Percentiles rank a stretch among this genome's conserved stretches.
phyloP scores from a whole-genome alignment of 257 asterid species.

The Solanum pimpinellifolium region DNA sequence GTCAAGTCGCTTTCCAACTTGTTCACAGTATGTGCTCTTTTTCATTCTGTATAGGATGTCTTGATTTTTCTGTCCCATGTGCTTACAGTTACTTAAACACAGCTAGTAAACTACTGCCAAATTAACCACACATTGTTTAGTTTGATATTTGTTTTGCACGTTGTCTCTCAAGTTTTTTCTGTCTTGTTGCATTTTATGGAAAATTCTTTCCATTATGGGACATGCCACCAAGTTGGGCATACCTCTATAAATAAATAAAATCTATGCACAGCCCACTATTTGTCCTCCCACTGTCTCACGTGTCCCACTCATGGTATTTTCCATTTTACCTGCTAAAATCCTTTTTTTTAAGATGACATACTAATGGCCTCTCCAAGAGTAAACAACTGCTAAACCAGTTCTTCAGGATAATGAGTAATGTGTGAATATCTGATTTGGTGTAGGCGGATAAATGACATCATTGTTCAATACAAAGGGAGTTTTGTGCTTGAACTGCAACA shows the following conservation, averaged over 20 bases:
- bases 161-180: not conserved
- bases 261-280: not conserved
- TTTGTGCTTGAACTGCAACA: slow-evolving; percentile 94
- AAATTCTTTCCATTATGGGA: not conserved
- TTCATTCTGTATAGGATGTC: not conserved
- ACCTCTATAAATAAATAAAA: not conserved
- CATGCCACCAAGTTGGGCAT: not conserved
- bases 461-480: slow-evolving; percentile 73
- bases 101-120: not conserved
- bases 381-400: not conserved
- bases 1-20: slow-evolving; percentile 82
- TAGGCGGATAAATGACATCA: slow-evolving; percentile 67
- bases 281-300: not conserved
- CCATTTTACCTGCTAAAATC: not conserved
- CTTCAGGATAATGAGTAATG: not conserved
- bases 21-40: slow-evolving; percentile 65
- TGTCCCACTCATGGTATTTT: not conserved
- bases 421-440: not conserved
- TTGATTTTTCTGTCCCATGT: not conserved
- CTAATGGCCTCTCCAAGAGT: not conserved
- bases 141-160: not conserved
- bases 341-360: not conserved
- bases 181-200: not conserved
- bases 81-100: not conserved
- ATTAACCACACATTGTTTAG: not conserved